Evolutionary conservation across 75 land plant species (phyloP).

Genomic region (Picea glauca): DNA sequence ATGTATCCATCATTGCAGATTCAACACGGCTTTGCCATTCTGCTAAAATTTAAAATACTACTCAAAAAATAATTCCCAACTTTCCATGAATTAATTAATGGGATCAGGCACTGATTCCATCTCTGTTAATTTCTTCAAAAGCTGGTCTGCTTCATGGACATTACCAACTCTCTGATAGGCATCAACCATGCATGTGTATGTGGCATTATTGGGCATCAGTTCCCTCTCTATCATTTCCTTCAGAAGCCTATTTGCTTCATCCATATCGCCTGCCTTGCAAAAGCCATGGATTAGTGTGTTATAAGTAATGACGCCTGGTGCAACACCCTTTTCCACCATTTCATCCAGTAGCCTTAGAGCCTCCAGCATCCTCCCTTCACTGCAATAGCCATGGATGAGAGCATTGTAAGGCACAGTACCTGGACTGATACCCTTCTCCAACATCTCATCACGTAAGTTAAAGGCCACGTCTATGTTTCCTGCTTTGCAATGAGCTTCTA

Average conservation of each 20-base stretch:
- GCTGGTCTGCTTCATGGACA: conserved; percentile 2
- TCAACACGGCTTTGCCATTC: neutral
- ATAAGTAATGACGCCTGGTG: conserved; percentile 37
- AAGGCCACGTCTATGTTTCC: conserved; percentile 25
- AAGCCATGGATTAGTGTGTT: conserved; percentile 37
- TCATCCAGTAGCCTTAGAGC: conserved; percentile 27
- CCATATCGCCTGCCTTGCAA: conserved; percentile 38
- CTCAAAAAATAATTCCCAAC: neutral
- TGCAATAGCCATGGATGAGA: conserved; percentile 46
- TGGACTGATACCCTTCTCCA: conserved; percentile 20
- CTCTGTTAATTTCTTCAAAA: conserved; percentile 4
- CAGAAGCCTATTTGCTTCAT: conserved; percentile 30
- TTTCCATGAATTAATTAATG: neutral
- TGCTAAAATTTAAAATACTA: neutral
- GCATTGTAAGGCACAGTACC: conserved; percentile 27
- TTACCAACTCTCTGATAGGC: conserved; percentile 11
- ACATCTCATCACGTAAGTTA: conserved; percentile 31
- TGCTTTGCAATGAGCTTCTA: conserved; percentile 24
- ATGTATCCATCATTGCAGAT: neutral
- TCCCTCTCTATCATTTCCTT: conserved; percentile 16
- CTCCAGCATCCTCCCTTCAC: conserved; percentile 29
- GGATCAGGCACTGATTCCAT: neutral
- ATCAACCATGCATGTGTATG: conserved; percentile 12
- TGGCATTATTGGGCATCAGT: neutral
- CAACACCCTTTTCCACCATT: conserved; percentile 26